Evolutionary conservation across 1,139 yeast species (phyloP).

Genomic region (Candida neerlandica): DNA sequence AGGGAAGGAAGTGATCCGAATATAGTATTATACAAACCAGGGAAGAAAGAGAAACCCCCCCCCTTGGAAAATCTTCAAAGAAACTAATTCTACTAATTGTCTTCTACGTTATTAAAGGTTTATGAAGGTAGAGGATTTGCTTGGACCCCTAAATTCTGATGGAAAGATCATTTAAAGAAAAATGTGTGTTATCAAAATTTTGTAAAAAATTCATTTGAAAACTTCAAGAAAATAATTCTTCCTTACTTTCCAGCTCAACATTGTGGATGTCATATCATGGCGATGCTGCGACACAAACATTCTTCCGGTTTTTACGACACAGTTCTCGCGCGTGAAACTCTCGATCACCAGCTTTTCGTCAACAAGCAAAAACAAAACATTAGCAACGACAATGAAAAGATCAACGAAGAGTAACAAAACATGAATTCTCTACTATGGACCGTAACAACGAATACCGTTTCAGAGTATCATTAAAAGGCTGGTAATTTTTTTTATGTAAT

Average conservation of each 20-base stretch:
- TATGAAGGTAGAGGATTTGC: not conserved
- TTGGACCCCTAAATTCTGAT: not conserved
- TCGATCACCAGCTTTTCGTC: not conserved
- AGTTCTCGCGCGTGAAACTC: not conserved
- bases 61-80: not conserved
- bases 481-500: not conserved
- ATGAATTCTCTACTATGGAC: not conserved
- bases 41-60: not conserved
- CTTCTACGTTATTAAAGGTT: not conserved
- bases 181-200: too few species aligned
- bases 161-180: too few species aligned
- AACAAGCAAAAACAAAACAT: not conserved
- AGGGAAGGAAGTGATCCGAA: too few species aligned
- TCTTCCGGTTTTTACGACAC: not conserved
- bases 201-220: too few species aligned
- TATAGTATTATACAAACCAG: too few species aligned
- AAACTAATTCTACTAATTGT: too few species aligned
- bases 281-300: not conserved
- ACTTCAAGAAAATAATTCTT: too few species aligned
- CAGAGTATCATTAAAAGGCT: not conserved
- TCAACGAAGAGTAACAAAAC: constrained; percentile 1
- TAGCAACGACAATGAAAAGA: not conserved
- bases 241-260: too few species aligned
- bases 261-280: not conserved
- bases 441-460: not conserved